Evolutionary conservation across 1,284 basidiomycete genomes (phyloP), one percentile per base, ranked within the genome.

Genomic region (Taiwanofungus camphoratus): DNA sequence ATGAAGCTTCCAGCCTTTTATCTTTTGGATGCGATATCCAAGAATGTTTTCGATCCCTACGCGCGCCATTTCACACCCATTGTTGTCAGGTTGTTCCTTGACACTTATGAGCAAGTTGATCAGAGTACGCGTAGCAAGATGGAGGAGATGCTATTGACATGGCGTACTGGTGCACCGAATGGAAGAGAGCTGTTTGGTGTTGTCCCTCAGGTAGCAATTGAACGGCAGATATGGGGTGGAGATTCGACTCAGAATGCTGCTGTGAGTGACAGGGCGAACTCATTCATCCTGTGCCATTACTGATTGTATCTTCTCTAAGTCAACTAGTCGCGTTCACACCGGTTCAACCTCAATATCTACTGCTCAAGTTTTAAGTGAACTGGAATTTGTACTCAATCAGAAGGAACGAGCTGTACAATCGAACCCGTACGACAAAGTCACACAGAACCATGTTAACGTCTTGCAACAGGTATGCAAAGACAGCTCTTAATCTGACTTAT

Each of bases 1-100:
- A 85, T 89, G 74, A 95, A 97, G 64, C 74, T 99, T 4, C 95
- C 96, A 0, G 77, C 89, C 0, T 90, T 98, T 55, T 99, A 99
- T 63, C 77, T 98, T 9, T 75, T 99, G 58, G 96, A 99, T 61
- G 94, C 94, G 13, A 93, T 99, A 49, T 90, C 88, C 39, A 97
- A 97, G 67, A 96, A 96, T 67, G 82, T 93, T 31, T 92, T 82
- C 51, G 79, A 87, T 34, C 92, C 92, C 11, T 97, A 95, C 66
- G 87, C 89, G 20, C 79, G 81, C 47, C 76, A 80, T 48, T 91
- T 94, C 54, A 72, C 87, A 16, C 74, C 79, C 4, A 76, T 90
- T 57, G 82, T 92, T 45, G 80, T 83, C 40, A 74, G 77, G 18
- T 68, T 93, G 5, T 96, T 92, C 66, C 69, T 93, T 53, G 80